Evolutionary conservation across 2,329 filamentous ascomycete genomes (phyloP), one percentile per base, ranked within the genome.

Genomic region (Knufia petricola): DNA sequence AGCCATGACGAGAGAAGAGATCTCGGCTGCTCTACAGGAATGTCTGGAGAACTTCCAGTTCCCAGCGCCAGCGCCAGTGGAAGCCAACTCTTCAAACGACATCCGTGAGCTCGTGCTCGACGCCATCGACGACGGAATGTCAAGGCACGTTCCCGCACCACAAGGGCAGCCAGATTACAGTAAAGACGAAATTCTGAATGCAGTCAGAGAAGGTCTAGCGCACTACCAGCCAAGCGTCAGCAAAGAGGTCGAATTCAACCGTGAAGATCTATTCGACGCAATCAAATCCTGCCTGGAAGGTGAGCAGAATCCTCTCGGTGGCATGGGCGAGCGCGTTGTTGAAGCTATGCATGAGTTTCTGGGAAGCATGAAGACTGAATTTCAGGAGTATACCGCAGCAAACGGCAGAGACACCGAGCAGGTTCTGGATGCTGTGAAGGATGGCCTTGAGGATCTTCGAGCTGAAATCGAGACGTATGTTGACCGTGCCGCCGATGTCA

Each of bases 11-110:
- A 78, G 84, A 39, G 87, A 94, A 45, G 89, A 95, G 58, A 82
- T 95, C 19, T 75, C 94, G 3, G 79, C 83, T 43, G 85, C 85
- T 2, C 85, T 96, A 19, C 80, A 85, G 21, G 87, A 94, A 63
- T 94, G 86, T 53, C 71, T 96, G 3, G 86, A 94, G 56, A 85
- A 87, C 55, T 85, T 92, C 55, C 86, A 89, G 60, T 85, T 85
- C 55, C 82, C 82, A 1, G 56, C 54, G 20, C 52, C 54, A 2
- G 55, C 58, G 15, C 36, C 72, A 76, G 4, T 54, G 56, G 39
- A 55, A 47, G 13, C 8, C 13, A 42, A 15, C 13, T 40, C 37
- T 1, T 30, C 32, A 7, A 63, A 66, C 17, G 61, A 79, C 4
- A 77, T 73, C 17, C 69, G 72, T 6, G 74, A 77, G 9, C 70